These are phyloP conservation scores for Fusarium sp. DNA, from an alignment of 2,329 filamentous ascomycete genomes.

Conservation along the genomic window DNA sequence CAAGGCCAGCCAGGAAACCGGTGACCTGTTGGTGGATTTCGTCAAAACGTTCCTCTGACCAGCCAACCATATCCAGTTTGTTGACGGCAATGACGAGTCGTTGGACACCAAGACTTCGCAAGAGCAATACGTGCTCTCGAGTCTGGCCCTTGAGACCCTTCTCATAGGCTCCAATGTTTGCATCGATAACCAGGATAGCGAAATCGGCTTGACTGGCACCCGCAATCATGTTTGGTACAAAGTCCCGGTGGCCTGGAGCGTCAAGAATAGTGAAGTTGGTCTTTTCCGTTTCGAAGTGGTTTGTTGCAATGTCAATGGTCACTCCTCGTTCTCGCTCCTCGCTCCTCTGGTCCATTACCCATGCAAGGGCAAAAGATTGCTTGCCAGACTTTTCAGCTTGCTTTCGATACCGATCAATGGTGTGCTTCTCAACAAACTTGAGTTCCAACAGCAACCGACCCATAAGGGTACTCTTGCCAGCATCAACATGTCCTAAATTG, in stretches of 20 bases:
- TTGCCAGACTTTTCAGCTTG: constrained; percentile 94
- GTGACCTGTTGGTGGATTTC: constrained; percentile 87
- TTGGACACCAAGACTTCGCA: constrained; percentile 90
- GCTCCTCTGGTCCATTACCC: constrained; percentile 92
- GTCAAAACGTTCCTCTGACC: constrained; percentile 84
- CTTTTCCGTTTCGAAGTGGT: constrained; percentile 89
- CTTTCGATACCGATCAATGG: constrained; percentile 86
- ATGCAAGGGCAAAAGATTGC: constrained; percentile 93
- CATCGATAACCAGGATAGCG: constrained; percentile 92
- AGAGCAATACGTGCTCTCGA: constrained; percentile 88
- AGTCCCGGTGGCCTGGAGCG: constrained; percentile 93
- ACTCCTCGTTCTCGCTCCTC: constrained; percentile 92
- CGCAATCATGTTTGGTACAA: constrained; percentile 99
- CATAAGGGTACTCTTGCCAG: constrained; percentile 98
- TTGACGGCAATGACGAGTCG: constrained; percentile 91
- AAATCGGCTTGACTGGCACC: constrained; percentile 96
- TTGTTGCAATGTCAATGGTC: constrained; percentile 96
- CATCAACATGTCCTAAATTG: constrained; percentile 86
- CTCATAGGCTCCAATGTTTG: constrained; percentile 90
- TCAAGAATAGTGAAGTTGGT: constrained; percentile 94
- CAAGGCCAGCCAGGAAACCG: constrained; percentile 83
- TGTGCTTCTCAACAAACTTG: constrained; percentile 86
- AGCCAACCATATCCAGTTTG: constrained; percentile 88
- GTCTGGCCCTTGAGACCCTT: constrained; percentile 94
- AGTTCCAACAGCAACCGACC: constrained; percentile 91